These are phyloP conservation scores for Penicillium malachiteum DNA, from an alignment of 495 filamentous ascomycete genomes.

Conservation along the genomic window DNA sequence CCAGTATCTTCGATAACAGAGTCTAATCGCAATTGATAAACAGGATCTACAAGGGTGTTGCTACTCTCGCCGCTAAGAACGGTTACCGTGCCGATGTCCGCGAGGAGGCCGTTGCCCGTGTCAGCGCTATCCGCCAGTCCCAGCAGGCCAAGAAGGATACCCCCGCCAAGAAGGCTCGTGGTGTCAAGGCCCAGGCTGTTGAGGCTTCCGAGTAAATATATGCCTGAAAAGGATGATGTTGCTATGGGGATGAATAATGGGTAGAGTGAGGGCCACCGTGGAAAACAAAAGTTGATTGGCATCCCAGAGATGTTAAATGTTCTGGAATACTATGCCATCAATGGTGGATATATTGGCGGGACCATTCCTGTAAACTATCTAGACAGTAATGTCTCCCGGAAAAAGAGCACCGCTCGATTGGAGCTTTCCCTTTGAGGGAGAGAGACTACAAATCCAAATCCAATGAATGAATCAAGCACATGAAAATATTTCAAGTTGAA, in stretches of 20 bases:
- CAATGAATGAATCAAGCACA: background rate
- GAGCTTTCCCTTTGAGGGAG: background rate
- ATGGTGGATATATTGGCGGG: background rate
- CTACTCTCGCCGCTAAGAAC: constrained; percentile 73
- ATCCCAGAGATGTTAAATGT: too few relatives aligned
- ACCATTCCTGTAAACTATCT: background rate
- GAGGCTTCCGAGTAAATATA: constrained; percentile 48
- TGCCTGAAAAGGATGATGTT: background rate
- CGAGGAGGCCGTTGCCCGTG: constrained; percentile 81
- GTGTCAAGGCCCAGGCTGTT: constrained; percentile 75
- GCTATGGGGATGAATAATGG: too few relatives aligned
- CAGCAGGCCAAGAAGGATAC: constrained; percentile 76
- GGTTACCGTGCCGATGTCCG: constrained; percentile 87
- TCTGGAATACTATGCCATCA: too few relatives aligned
- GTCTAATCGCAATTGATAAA: constrained; percentile 15
- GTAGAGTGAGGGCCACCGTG: background rate
- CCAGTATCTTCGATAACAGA: background rate
- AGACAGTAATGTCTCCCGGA: background rate
- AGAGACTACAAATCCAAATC: background rate
- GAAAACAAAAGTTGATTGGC: background rate
- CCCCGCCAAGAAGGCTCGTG: constrained; percentile 71
- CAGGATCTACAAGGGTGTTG: constrained; percentile 87
- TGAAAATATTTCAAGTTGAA: too few relatives aligned
- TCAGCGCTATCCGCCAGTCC: constrained; percentile 77
- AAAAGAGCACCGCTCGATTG: background rate